phyloP scores from a whole-genome alignment of 108 stramenopile species.

The Aureococcus anophagefferens region DNA sequence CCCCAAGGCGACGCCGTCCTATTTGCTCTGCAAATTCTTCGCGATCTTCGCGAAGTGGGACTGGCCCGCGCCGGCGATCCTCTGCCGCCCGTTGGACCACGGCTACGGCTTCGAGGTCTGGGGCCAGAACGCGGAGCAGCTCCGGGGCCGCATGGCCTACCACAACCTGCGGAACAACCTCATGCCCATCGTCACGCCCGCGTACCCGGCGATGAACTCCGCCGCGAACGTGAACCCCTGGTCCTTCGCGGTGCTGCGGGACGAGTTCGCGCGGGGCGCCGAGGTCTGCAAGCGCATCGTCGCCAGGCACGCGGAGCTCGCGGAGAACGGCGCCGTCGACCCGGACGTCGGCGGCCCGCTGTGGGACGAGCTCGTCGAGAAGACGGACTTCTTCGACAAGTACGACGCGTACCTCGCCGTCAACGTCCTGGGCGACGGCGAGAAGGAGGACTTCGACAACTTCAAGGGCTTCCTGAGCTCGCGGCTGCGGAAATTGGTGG shows the following conservation, averaged over 20 bases:
- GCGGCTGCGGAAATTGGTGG: slow-evolving; percentile 72
- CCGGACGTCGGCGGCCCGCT: slow-evolving; percentile 19
- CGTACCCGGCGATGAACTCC: slow-evolving; percentile 97
- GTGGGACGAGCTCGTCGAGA: slow-evolving; percentile 76
- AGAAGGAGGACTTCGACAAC: slow-evolving; percentile 62
- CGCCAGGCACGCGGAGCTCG: not conserved
- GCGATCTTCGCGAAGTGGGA: slow-evolving; percentile 74
- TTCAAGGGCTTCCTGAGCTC: slow-evolving; percentile 89
- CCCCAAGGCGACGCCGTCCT: slow-evolving; percentile 73
- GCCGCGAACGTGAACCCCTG: slow-evolving; percentile 73
- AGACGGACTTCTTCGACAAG: slow-evolving; percentile 87
- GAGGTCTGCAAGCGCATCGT: slow-evolving; percentile 56
- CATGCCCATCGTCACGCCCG: slow-evolving; percentile 95
- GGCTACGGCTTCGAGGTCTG: slow-evolving; percentile 16
- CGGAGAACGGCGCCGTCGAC: slow-evolving; percentile 11
- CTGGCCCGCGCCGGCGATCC: slow-evolving; percentile 35
- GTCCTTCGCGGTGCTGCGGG: slow-evolving; percentile 68
- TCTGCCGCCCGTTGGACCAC: slow-evolving; percentile 9
- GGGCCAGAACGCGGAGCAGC: not conserved
- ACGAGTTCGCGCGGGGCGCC: slow-evolving; percentile 70
- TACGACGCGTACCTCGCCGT: slow-evolving; percentile 86
- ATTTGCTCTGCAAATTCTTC: slow-evolving; percentile 76
- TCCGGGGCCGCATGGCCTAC: not conserved
- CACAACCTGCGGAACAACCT: slow-evolving; percentile 42
- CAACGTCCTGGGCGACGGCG: slow-evolving; percentile 77